Percentiles rank a stretch among this genome's conserved stretches.
Conservation (phyloP, 202 grass and related monocot species). For the Digitaria exilis region DNA sequence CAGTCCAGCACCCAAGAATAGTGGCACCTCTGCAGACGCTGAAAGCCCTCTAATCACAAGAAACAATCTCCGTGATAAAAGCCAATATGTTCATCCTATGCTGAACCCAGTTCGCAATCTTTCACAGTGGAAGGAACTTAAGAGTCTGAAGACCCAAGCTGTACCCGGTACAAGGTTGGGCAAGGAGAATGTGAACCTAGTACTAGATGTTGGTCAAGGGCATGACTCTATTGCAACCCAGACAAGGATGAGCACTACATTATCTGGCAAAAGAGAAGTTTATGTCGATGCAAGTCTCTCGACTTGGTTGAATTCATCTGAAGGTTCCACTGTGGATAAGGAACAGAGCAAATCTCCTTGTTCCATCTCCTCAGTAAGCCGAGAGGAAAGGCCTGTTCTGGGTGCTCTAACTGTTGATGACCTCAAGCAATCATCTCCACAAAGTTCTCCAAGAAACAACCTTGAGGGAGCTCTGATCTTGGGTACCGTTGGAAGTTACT, state of each 20-base stretch:
- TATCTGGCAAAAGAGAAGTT: conserved; percentile 51
- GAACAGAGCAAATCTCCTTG: conserved; percentile 43
- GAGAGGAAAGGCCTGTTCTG: conserved; percentile 68
- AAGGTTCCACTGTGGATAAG: conserved; percentile 59
- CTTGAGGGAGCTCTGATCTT: conserved; percentile 57
- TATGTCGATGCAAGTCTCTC: conserved; percentile 85
- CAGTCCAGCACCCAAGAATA: conserved; percentile 60
- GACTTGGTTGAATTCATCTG: conserved; percentile 70
- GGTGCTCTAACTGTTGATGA: conserved; percentile 66
- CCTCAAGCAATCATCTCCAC: conserved; percentile 65
- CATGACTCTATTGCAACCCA: conserved; percentile 19
- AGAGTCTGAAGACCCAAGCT: conserved; percentile 61
- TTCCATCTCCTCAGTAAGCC: conserved; percentile 52
- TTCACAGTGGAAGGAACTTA: conserved; percentile 83
- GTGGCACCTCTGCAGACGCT: conserved; percentile 41
- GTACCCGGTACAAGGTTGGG: conserved; percentile 30
- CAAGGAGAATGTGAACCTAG: conserved; percentile 49
- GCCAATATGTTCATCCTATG: conserved; percentile 59
- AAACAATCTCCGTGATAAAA: conserved; percentile 62
- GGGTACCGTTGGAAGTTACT: conserved; percentile 79
- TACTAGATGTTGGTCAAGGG: conserved; percentile 13
- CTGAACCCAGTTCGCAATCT: conserved; percentile 85
- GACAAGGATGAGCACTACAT: conserved; percentile 1
- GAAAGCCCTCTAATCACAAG: conserved; percentile 41
- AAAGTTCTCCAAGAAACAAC: conserved; percentile 56